phyloP scores from a whole-genome alignment of 441 rosid species.

The Francoa sonchifolia region DNA sequence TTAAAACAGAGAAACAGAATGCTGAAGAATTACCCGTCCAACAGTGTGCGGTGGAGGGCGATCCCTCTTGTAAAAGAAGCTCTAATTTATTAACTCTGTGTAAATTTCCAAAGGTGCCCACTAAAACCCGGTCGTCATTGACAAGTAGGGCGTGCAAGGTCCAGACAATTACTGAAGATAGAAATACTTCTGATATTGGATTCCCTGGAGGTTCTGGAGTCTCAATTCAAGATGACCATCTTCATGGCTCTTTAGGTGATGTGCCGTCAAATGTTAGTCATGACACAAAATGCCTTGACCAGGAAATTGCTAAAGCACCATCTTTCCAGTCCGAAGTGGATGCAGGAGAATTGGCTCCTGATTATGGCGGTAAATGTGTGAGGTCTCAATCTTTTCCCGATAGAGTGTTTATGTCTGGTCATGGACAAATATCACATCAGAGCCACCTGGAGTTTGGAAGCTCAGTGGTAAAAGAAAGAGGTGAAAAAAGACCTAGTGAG shows the following conservation, averaged over 20 bases:
- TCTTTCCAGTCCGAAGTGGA: slow-evolving; percentile 22
- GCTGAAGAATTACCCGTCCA: slow-evolving; percentile 20
- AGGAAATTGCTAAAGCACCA: slow-evolving; percentile 24
- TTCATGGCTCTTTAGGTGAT: slow-evolving; percentile 17
- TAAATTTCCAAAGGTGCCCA: slow-evolving; percentile 74
- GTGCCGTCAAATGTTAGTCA: slow-evolving; percentile 18
- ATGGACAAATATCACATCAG: slow-evolving; percentile 27
- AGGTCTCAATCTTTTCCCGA: slow-evolving; percentile 60
- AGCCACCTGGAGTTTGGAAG: slow-evolving; percentile 32
- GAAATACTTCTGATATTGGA: slow-evolving; percentile 25
- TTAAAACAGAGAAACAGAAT: slow-evolving; percentile 31
- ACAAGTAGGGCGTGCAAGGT: slow-evolving; percentile 31
- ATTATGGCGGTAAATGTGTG: slow-evolving; percentile 25
- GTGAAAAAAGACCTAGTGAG: slow-evolving; percentile 49
- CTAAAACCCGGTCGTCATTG: slow-evolving; percentile 71
- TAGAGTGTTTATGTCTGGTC: slow-evolving; percentile 25
- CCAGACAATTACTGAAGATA: slow-evolving; percentile 27
- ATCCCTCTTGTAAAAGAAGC: slow-evolving; percentile 27
- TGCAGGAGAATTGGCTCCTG: slow-evolving; percentile 22
- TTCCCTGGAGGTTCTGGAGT: slow-evolving; percentile 20
- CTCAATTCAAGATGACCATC: slow-evolving; percentile 22
- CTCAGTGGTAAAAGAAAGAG: slow-evolving; percentile 45
- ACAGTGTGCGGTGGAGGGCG: slow-evolving; percentile 20
- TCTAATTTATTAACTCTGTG: slow-evolving; percentile 55
- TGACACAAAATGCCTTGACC: slow-evolving; percentile 19